Evolutionary conservation across 2,329 filamentous ascomycete species (phyloP).

Genomic region (Endocalyx cinctus): DNA sequence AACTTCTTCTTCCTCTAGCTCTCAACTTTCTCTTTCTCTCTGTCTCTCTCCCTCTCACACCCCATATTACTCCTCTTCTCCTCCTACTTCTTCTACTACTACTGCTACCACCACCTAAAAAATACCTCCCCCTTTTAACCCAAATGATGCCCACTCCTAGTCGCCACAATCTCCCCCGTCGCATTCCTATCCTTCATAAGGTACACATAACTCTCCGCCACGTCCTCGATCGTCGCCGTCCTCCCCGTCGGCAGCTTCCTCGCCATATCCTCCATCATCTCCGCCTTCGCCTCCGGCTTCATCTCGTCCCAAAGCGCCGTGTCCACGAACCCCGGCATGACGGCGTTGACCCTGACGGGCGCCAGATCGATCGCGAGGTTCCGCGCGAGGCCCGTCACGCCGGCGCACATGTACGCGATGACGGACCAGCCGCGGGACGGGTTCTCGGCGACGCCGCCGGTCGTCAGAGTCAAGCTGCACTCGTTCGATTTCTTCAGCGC

Average conservation of each 20-base stretch:
- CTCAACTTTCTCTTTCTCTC: too few relatives aligned
- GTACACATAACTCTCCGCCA: constrained; percentile 26
- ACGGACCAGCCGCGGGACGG: constrained; percentile 16
- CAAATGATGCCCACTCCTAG: constrained; percentile 19
- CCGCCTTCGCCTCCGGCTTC: constrained; percentile 8
- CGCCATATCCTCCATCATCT: constrained; percentile 9
- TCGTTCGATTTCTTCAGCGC: constrained; percentile 18
- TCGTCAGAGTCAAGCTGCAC: constrained; percentile 19
- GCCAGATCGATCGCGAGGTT: constrained; percentile 23
- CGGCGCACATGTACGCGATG: constrained; percentile 17
- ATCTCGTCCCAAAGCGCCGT: constrained; percentile 15
- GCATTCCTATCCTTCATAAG: constrained; percentile 23
- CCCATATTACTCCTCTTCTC: too few relatives aligned
- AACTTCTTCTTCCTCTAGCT: too few relatives aligned
- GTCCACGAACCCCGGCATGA: constrained; percentile 18
- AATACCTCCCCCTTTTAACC: too few relatives aligned
- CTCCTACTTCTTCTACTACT: too few relatives aligned
- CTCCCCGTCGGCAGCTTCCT: constrained; percentile 15
- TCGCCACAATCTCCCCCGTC: constrained; percentile 25
- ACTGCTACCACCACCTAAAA: too few relatives aligned
- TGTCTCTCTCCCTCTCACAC: too few relatives aligned
- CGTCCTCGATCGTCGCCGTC: constrained; percentile 16
- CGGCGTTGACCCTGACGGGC: constrained; percentile 19
- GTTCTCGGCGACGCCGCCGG: constrained; percentile 19
- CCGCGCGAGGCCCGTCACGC: constrained; percentile 19